A percentile compares a stretch with the other conserved stretches of the same genome.
Conservation (phyloP, 345 rosid species). For the Isatis tinctoria region DNA sequence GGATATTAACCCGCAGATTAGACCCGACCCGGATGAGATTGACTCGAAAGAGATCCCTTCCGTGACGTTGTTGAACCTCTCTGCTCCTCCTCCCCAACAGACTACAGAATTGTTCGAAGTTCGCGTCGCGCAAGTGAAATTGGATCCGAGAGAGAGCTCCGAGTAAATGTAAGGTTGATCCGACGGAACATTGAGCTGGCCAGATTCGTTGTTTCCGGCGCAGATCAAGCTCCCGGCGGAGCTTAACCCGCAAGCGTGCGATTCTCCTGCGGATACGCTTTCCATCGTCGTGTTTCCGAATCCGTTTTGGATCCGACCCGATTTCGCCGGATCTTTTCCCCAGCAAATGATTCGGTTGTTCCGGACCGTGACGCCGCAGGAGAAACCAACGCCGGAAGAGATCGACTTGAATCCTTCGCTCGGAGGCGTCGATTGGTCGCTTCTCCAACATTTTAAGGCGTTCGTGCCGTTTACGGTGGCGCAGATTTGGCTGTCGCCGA, state of each 20-base stretch:
- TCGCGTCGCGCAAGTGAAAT: constrained; percentile 60
- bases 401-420: constrained; percentile 36
- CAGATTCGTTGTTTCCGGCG: constrained; percentile 46
- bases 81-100: constrained; percentile 75
- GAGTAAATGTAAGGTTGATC: constrained; percentile 36
- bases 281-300: constrained; percentile 50
- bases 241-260: constrained; percentile 76
- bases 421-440: neutral
- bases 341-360: constrained; percentile 43
- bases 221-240: constrained; percentile 53
- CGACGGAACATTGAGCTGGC: constrained; percentile 53
- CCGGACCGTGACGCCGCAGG: constrained; percentile 53
- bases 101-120: constrained; percentile 41
- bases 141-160: constrained; percentile 55
- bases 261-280: constrained; percentile 54
- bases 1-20: constrained; percentile 62
- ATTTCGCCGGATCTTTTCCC: constrained; percentile 38
- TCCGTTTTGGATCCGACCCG: constrained; percentile 36
- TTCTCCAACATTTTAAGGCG: constrained; percentile 60
- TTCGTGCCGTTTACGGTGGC: constrained; percentile 43
- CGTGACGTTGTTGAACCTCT: constrained; percentile 30
- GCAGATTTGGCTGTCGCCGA: constrained; percentile 67
- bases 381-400: constrained; percentile 67
- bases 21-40: constrained; percentile 63
- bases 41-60: constrained; percentile 45